These are phyloP conservation scores for Pyrenula massariospora DNA, from an alignment of 495 filamentous ascomycete species.

Conservation along the genomic window DNA sequence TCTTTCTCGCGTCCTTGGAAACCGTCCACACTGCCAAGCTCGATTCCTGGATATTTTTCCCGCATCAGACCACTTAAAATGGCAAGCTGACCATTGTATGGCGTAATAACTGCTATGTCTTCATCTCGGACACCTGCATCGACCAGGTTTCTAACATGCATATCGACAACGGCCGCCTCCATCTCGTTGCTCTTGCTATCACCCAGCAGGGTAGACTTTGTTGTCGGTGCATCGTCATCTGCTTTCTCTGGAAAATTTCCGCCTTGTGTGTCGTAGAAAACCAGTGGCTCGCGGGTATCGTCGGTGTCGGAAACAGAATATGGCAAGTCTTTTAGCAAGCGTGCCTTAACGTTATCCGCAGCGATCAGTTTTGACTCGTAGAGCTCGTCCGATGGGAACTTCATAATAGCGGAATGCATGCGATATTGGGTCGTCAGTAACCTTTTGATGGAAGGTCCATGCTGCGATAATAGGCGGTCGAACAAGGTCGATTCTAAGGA, in stretches of 20 bases:
- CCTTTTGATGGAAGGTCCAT: conserved; percentile 74
- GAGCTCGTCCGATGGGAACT: conserved; percentile 78
- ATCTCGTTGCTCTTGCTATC: conserved; percentile 92
- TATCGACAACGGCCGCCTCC: conserved; percentile 70
- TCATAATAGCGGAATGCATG: conserved; percentile 95
- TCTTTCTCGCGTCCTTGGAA: conserved; percentile 98
- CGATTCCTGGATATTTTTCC: conserved; percentile 68
- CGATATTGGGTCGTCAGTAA: conserved; percentile 98
- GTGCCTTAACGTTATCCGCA: conserved; percentile 58
- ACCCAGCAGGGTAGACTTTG: conserved; percentile 45
- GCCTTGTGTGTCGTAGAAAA: conserved; percentile 95
- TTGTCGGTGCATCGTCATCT: conserved; percentile 36
- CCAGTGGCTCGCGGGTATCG: conserved; percentile 74
- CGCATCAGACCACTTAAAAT: conserved; percentile 64
- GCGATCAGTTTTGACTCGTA: conserved; percentile 76
- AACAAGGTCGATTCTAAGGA: conserved; percentile 83
- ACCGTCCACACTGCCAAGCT: conserved; percentile 89
- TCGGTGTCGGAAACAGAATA: conserved; percentile 73
- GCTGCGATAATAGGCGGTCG: conserved; percentile 70
- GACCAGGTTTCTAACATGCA: conserved; percentile 66
- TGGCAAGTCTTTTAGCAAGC: conserved; percentile 66
- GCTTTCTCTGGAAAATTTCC: conserved; percentile 68
- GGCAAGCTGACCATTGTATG: conserved; percentile 89
- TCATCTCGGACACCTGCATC: conserved; percentile 64
- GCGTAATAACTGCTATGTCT: conserved; percentile 88